Percentiles rank a stretch among this genome's conserved stretches.
Evolutionary conservation across 2,329 filamentous ascomycete genomes (phyloP).

Genomic region (Arthrobotrys sinensis): DNA sequence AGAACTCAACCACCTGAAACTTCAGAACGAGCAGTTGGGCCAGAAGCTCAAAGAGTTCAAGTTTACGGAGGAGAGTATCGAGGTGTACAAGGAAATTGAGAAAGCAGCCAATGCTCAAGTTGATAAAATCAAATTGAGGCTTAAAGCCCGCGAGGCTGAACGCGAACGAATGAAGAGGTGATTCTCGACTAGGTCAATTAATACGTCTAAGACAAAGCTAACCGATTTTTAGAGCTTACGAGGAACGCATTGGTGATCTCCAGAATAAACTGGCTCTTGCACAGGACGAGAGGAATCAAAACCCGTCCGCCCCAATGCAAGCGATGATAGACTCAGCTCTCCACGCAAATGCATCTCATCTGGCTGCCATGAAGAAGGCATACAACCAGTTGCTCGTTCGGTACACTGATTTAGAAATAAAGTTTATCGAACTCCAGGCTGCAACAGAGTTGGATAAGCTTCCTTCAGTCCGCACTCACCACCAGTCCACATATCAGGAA

Average conservation of each 20-base stretch:
- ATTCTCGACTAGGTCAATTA: conserved; percentile 1
- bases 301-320: conserved; percentile 67
- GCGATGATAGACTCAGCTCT: conserved; percentile 71
- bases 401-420: conserved; percentile 71
- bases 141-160: conserved; percentile 72
- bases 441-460: conserved; percentile 67
- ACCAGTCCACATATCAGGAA: conserved; percentile 34
- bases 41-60: conserved; percentile 76
- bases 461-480: conserved; percentile 26
- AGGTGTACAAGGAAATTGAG: conserved; percentile 73
- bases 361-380: conserved; percentile 71
- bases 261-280: conserved; percentile 66
- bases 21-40: conserved; percentile 75
- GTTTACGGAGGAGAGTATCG: conserved; percentile 75
- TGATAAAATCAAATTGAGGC: conserved; percentile 74
- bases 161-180: conserved; percentile 68
- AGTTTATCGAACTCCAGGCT: conserved; percentile 66
- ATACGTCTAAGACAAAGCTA: conserved; percentile 17
- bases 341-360: conserved; percentile 69
- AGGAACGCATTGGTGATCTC: conserved; percentile 70
- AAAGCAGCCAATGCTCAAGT: conserved; percentile 75
- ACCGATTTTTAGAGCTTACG: conserved; percentile 68
- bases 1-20: conserved; percentile 75
- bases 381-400: conserved; percentile 71
- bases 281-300: conserved; percentile 64